These are phyloP conservation scores for Phytomonas francai DNA, from an alignment of 208 protist genomes.

Conservation along the genomic window DNA sequence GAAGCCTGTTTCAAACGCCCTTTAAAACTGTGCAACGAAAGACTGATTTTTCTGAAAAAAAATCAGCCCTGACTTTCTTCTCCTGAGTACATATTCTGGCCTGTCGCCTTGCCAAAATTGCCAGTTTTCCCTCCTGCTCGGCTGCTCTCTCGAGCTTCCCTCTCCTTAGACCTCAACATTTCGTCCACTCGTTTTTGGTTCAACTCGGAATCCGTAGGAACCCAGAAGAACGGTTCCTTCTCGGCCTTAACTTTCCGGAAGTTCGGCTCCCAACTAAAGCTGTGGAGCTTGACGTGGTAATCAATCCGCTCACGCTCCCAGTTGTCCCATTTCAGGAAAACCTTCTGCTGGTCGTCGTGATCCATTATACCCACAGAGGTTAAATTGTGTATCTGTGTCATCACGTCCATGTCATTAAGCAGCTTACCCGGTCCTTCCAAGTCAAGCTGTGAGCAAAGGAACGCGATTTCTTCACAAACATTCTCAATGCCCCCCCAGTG, in stretches of 20 bases:
- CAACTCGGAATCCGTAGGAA: constrained; percentile 77
- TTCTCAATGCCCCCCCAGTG: constrained; percentile 74
- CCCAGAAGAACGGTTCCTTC: constrained; percentile 90
- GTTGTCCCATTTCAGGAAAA: constrained; percentile 89
- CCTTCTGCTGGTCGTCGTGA: constrained; percentile 85
- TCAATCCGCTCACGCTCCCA: constrained; percentile 88
- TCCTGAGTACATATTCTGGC: constrained; percentile 61
- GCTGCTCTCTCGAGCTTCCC: constrained; percentile 38
- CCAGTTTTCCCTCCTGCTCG: constrained; percentile 66
- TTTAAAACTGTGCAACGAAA: background rate
- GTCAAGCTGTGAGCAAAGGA: constrained; percentile 79
- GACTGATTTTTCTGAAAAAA: background rate
- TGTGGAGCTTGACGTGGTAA: constrained; percentile 86
- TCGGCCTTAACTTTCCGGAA: constrained; percentile 84
- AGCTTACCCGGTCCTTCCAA: constrained; percentile 75
- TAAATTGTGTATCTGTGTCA: constrained; percentile 90
- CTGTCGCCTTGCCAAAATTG: constrained; percentile 48
- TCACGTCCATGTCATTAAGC: constrained; percentile 89
- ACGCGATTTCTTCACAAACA: constrained; percentile 84
- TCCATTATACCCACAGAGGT: constrained; percentile 80
- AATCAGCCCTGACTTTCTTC: constrained; percentile 15
- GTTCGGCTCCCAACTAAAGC: constrained; percentile 83
- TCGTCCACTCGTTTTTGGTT: constrained; percentile 84
- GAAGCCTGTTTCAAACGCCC: background rate
- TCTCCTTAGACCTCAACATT: constrained; percentile 72